Base-by-base conservation (phyloP, 2,329 filamentous ascomycete species). In the Xylariaceae sp. region DNA sequence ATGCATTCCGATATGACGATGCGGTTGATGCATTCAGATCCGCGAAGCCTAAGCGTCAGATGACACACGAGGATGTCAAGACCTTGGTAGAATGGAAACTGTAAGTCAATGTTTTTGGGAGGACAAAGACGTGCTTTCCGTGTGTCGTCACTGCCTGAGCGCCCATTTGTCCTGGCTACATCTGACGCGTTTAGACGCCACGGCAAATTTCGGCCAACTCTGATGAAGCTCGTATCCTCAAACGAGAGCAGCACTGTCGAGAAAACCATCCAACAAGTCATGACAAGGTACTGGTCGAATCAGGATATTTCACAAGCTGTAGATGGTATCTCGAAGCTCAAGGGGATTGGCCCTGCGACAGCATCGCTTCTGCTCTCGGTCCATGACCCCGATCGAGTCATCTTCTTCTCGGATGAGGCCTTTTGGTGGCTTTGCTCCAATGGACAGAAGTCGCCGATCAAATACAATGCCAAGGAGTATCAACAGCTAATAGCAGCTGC, bases 341-440 rank as follows among this genome's bases (percentile, higher is more conserved):
- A 77, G 57, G 89, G 89, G 33, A 82, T 95, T 55, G 89, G 89
- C 0, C 88, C 89, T 1, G 89, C 89, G 7, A 93, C 89, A 1
- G 89, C 88, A 0, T 89, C 87, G 1, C 78, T 94, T 31, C 71
- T 93, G 1, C 76, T 94, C 2, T 80, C 85, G 5, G 81, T 87
- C 5, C 79, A 84, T 57, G 78, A 84, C 54, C 78, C 85, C 0
- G 68, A 74, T 0, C 69, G 71, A 12, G 75, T 85, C 45, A 79
- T 88, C 1, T 93, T 93, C 75, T 93, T 93, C 70, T 88, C 85
- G 2, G 90, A 95, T 63, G 89, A 94, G 69, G 77, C 86, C 3
- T 93, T 85, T 64, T 79, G 84, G 58, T 93, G 88, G 88, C 70
- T 87, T 6, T 81, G 81, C 62, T 81, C 79, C 64, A 67, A 69